Conservation (phyloP, 2,329 filamentous ascomycete genomes). For the Epichloe gansuensis region DNA sequence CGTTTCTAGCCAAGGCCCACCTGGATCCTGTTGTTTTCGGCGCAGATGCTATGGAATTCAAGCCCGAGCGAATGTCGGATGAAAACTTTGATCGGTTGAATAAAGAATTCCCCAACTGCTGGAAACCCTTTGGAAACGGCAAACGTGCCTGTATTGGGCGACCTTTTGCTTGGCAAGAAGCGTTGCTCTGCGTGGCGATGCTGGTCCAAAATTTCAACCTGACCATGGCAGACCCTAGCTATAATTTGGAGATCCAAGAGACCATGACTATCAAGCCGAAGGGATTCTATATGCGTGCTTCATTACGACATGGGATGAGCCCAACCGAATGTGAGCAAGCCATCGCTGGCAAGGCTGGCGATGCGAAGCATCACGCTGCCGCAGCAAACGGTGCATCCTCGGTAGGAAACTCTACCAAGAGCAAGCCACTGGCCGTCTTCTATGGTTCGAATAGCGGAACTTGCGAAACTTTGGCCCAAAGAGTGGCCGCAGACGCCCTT, state of each 20-base stretch:
- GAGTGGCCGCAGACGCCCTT: slow-evolving; percentile 46
- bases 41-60: slow-evolving; percentile 51
- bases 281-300: slow-evolving; percentile 49
- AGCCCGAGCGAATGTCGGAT: slow-evolving; percentile 61
- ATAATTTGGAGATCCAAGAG: slow-evolving; percentile 41
- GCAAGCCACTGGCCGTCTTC: slow-evolving; percentile 47
- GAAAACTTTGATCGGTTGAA: slow-evolving; percentile 51
- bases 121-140: slow-evolving; percentile 68
- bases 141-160: slow-evolving; percentile 59
- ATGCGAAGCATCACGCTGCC: slow-evolving; percentile 2
- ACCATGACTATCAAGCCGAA: slow-evolving; percentile 52
- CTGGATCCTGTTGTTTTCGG: slow-evolving; percentile 53
- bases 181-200: slow-evolving; percentile 47
- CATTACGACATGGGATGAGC: slow-evolving; percentile 35
- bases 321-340: slow-evolving; percentile 34
- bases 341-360: slow-evolving; percentile 23
- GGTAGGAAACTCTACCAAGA: slow-evolving; percentile 4
- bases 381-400: not conserved
- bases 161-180: slow-evolving; percentile 65
- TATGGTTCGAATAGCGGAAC: slow-evolving; percentile 68
- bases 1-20: slow-evolving; percentile 43
- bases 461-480: slow-evolving; percentile 56
- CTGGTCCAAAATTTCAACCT: slow-evolving; percentile 64
- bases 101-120: slow-evolving; percentile 48
- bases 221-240: slow-evolving; percentile 46